These are phyloP conservation scores for Neofusicoccum kwambonambiense DNA, from an alignment of 2,329 filamentous ascomycete species.

Conservation along the genomic window DNA sequence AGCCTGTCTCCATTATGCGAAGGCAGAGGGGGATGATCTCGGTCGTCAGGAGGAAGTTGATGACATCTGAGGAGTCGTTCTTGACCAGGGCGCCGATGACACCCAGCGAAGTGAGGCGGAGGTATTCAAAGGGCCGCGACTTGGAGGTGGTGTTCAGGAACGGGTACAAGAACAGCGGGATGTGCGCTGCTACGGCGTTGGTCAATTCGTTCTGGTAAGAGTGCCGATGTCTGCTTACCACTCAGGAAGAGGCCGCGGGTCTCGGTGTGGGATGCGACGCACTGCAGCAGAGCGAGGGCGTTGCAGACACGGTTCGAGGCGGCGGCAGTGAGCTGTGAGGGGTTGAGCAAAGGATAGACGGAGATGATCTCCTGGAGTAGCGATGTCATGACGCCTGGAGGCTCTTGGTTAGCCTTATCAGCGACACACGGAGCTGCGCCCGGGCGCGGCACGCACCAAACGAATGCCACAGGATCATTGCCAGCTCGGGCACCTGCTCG, in stretches of 20 bases:
- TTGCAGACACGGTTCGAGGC: slow-evolving; percentile 97
- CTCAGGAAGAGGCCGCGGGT: slow-evolving; percentile 91
- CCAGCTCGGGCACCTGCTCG: slow-evolving; percentile 94
- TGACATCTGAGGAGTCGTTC: slow-evolving; percentile 97
- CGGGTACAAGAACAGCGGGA: slow-evolving; percentile 94
- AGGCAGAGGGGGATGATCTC: slow-evolving; percentile 98
- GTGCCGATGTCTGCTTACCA: slow-evolving; percentile 55
- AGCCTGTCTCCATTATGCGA: slow-evolving; percentile 98
- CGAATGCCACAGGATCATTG: slow-evolving; percentile 96
- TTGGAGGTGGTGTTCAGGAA: slow-evolving; percentile 99
- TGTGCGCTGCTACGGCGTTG: slow-evolving; percentile 67
- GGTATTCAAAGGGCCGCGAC: slow-evolving; percentile 94
- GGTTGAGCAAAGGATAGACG: slow-evolving; percentile 94
- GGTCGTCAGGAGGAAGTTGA: slow-evolving; percentile 97
- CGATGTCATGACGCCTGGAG: slow-evolving; percentile 90
- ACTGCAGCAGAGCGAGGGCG: slow-evolving; percentile 90
- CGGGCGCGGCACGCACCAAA: slow-evolving; percentile 67
- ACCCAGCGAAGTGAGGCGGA: slow-evolving; percentile 90
- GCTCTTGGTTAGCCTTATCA: slow-evolving; percentile 27
- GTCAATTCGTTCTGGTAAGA: slow-evolving; percentile 21
- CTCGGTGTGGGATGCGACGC: slow-evolving; percentile 95
- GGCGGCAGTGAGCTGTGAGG: slow-evolving; percentile 94
- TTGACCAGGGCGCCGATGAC: slow-evolving; percentile 97
- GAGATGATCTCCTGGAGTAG: slow-evolving; percentile 98
- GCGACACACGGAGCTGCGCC: not conserved